phyloP scores from a whole-genome alignment of 1,284 basidiomycete species.

The Naganishia sp. region DNA sequence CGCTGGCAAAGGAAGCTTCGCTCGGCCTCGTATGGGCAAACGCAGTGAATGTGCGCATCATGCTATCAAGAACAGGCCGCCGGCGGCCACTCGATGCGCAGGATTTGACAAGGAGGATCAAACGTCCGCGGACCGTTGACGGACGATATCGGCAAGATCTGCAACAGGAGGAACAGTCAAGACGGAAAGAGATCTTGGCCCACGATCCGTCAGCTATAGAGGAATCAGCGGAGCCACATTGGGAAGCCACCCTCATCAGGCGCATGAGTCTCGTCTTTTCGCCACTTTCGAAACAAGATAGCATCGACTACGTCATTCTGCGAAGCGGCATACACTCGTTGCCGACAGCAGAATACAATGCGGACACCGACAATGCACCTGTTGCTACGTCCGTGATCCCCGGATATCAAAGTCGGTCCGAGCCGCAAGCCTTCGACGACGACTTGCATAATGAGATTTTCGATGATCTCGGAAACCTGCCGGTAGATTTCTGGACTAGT shows the following conservation, averaged over 20 bases:
- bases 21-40: slow-evolving; percentile 90
- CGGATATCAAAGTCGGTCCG: not conserved
- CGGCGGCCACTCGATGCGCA: slow-evolving; percentile 59
- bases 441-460: slow-evolving; percentile 13
- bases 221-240: slow-evolving; percentile 39
- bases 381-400: not conserved
- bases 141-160: slow-evolving; percentile 14
- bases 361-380: not conserved
- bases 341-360: slow-evolving; percentile 11
- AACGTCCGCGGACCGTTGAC: slow-evolving; percentile 22
- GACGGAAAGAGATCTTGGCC: not conserved
- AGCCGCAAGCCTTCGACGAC: slow-evolving; percentile 11
- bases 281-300: slow-evolving; percentile 61
- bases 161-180: slow-evolving; percentile 8
- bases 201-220: not conserved
- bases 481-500: slow-evolving; percentile 30
- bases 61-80: slow-evolving; percentile 74
- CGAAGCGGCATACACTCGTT: slow-evolving; percentile 59
- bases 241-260: slow-evolving; percentile 52
- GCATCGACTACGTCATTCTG: slow-evolving; percentile 72
- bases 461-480: slow-evolving; percentile 29
- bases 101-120: slow-evolving; percentile 24
- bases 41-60: slow-evolving; percentile 76
- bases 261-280: slow-evolving; percentile 69
- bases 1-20: slow-evolving; percentile 69